Evolutionary conservation across 306 rosid genomes (phyloP), one percentile per base, ranked within the genome.

Genomic region (Medicago ruthenica): DNA sequence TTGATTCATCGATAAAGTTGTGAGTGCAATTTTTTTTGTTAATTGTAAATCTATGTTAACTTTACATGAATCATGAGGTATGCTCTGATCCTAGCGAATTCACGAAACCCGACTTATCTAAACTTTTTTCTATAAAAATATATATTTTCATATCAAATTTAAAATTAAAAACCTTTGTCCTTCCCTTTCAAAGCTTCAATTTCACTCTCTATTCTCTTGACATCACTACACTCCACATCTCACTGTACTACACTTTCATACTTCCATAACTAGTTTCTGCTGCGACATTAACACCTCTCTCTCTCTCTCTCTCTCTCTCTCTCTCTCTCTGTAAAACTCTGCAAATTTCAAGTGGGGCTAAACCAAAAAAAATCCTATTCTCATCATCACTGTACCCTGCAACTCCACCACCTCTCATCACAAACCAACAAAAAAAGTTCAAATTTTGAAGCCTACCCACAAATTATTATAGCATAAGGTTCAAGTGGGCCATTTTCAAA

Each of bases 151-250:
- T 6, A 5, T 34, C 7, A 34, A 34, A 34, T 34, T 18, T 9
- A 54, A 54, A 18, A 54, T 54, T 3, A 18, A 54, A 18, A 20
- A 55, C 13, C 51, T 74, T 83, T 81, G 81, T 85, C 83, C 79
- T 82, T 71, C 76, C 75, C 63, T 58, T 58, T 58, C 11, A 22
- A 36, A 22, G 9, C 24, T 44, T 81, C 79, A n/a, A 80, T 40
- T 70, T 66, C 67, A 21, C 34, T 39, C 36, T 39, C 57, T 36
- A 42, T 84, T 76, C 57, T 36, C 50, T 84, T 76, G 79, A 81
- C 83, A 70, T 67, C 67, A 36, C 58, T 74, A 54, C 84, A 74
- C 85, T 79, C 45, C 79, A 80, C 77, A 50, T 22, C 65, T 47
- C 65, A 60, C 77, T 58, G 21, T 75, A 47, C 86, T 39, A 67